A percentile compares a stretch with the other conserved stretches of the same genome.
These are phyloP conservation scores for Leccinum rimulosum DNA, from an alignment of 768 basidiomycete species.

Conservation along the genomic window DNA sequence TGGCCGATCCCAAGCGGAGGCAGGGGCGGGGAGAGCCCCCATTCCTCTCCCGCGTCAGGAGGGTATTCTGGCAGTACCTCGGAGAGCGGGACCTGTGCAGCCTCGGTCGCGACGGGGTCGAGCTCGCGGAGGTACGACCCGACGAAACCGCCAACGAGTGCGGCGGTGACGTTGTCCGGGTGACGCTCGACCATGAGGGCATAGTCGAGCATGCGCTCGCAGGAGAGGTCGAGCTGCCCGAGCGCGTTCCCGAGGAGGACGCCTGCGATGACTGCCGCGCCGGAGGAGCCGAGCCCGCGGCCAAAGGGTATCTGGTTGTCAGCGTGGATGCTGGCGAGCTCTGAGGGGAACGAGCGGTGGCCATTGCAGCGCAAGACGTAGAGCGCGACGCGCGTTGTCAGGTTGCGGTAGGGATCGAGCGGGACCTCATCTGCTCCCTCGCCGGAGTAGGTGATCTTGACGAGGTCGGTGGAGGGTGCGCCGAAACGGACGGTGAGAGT, in stretches of 20 bases:
- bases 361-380: slow-evolving; percentile 93
- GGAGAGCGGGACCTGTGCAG: slow-evolving; percentile 87
- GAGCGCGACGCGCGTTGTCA: slow-evolving; percentile 94
- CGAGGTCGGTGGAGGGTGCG: slow-evolving; percentile 42
- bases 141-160: slow-evolving; percentile 94
- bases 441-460: slow-evolving; percentile 75
- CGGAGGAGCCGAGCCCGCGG: slow-evolving; percentile 94
- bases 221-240: slow-evolving; percentile 67
- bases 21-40: slow-evolving; percentile 85
- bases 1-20: slow-evolving; percentile 93
- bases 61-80: slow-evolving; percentile 98
- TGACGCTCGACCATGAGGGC: slow-evolving; percentile 99
- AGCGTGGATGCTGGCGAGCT: slow-evolving; percentile 64
- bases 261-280: slow-evolving; percentile 98
- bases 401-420: slow-evolving; percentile 92
- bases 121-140: slow-evolving; percentile 94
- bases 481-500: slow-evolving; percentile 62
- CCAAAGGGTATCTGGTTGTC: slow-evolving; percentile 97
- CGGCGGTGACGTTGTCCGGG: slow-evolving; percentile 98
- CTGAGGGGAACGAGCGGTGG: slow-evolving; percentile 71
- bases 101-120: slow-evolving; percentile 73
- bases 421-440: slow-evolving; percentile 91
- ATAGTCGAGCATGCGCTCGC: slow-evolving; percentile 82
- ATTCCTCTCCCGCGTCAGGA: slow-evolving; percentile 84
- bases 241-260: slow-evolving; percentile 87